Evolutionary conservation across 164 flowering plant genomes (phyloP), one percentile per base, ranked within the genome.

Genomic region (Kalanchoe fedtschenkoi): DNA sequence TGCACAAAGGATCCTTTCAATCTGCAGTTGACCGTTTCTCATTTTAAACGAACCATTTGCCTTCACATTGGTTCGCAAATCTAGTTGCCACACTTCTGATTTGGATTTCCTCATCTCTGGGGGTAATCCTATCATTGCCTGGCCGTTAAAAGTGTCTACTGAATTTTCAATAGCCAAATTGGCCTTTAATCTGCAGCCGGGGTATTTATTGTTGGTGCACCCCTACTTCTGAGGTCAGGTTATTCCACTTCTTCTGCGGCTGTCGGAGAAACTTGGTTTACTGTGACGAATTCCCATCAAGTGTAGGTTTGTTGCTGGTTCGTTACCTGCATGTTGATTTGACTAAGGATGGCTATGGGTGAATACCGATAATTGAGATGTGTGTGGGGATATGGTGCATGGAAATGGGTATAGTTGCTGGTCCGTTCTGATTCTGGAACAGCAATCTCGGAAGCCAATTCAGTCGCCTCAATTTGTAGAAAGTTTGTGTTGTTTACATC

Each of bases 311-410:
- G 17, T 13, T 14, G 32, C 62, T 53, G 72, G 69, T 64, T 59
- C n/a, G 35, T 35, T 62, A 33, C 62, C 35, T 37, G 19, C 60
- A 35, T 39, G 29, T 28, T 22, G 35, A 57, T 30, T 26, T 58
- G 51, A 39, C 60, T 62, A 68, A 29, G 67, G 47, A 34, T 60
- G 64, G 47, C 66, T 29, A 74, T 83, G 75, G 67, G 68, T 65
- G 47, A 61, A 14, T 56, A 65, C 61, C 79, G 76, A 81, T 71
- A 77, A 77, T 81, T 81, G 95, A 79, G 83, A 85, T 85, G 85
- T 79, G 65, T 62, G 79, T 69, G 71, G 77, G 82, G 95, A 77
- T 81, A 85, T 87, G 91, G 88, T 89, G 88, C 80, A 84, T 82
- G 95, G 82, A 76, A 82, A 72, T 57, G 81, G 78, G 81, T 71